Evolutionary conservation across 2,329 filamentous ascomycete species (phyloP).

Genomic region (Pseudopyrenochaeta lycopersici): DNA sequence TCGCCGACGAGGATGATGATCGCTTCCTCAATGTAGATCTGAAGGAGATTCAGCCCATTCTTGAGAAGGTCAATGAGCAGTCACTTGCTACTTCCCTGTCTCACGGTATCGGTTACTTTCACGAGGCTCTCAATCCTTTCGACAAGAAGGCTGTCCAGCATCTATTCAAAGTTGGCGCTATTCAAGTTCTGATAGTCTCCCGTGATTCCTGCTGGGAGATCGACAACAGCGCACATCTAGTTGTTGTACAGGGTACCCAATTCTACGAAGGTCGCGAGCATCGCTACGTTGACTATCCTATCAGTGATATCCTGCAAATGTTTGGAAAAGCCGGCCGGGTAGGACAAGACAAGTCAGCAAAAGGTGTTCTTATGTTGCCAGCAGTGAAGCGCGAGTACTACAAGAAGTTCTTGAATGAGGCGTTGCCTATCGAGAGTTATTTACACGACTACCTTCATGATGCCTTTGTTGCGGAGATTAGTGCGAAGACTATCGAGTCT

Average conservation of each 20-base stretch:
- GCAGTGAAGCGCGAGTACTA: slow-evolving; percentile 96
- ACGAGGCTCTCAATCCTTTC: slow-evolving; percentile 86
- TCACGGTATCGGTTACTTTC: slow-evolving; percentile 96
- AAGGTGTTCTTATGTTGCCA: slow-evolving; percentile 96
- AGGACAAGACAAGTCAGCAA: slow-evolving; percentile 79
- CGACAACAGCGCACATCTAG: slow-evolving; percentile 84
- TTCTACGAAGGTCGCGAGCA: slow-evolving; percentile 97
- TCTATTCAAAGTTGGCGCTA: slow-evolving; percentile 86
- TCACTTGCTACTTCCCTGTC: slow-evolving; percentile 87
- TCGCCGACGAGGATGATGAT: slow-evolving; percentile 90
- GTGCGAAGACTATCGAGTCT: slow-evolving; percentile 92
- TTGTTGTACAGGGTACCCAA: slow-evolving; percentile 97
- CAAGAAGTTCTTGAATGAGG: slow-evolving; percentile 98
- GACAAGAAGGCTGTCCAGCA: slow-evolving; percentile 96
- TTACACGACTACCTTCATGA: slow-evolving; percentile 92
- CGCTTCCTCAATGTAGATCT: slow-evolving; percentile 88
- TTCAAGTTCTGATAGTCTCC: slow-evolving; percentile 83
- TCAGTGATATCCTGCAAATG: slow-evolving; percentile 96
- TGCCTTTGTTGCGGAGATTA: slow-evolving; percentile 96
- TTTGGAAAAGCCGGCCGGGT: slow-evolving; percentile 90
- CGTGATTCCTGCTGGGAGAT: slow-evolving; percentile 97
- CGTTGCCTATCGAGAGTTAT: slow-evolving; percentile 93
- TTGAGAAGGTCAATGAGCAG: slow-evolving; percentile 84
- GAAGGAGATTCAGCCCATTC: slow-evolving; percentile 81
- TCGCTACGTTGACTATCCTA: slow-evolving; percentile 93